Evolutionary conservation across 2,329 filamentous ascomycete species (phyloP).

Genomic region (Colletotrichum falcatum): DNA sequence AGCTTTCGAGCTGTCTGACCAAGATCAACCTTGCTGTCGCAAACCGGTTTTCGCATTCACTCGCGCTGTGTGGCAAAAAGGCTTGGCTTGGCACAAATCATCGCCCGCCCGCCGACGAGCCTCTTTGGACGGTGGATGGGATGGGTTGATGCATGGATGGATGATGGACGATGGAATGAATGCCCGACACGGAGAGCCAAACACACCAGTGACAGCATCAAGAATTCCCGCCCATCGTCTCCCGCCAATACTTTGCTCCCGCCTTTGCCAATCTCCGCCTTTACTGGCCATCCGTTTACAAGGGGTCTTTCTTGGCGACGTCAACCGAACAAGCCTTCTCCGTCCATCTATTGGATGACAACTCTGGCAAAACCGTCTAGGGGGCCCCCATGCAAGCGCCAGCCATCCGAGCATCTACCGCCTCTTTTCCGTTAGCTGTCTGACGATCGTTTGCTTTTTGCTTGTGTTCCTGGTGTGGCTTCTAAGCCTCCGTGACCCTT

Average conservation of each 20-base stretch:
- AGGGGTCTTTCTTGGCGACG: constrained; percentile 22
- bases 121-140: constrained; percentile 7
- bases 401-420: constrained; percentile 37
- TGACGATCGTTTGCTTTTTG: constrained; percentile 40
- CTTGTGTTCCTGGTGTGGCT: constrained; percentile 33
- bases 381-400: constrained; percentile 36
- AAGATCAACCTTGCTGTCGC: constrained; percentile 39
- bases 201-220: constrained; percentile 7
- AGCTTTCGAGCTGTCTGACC: constrained; percentile 33
- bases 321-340: constrained; percentile 9
- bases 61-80: constrained; percentile 35
- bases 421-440: constrained; percentile 29
- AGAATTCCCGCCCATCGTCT: background rate
- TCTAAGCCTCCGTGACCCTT: constrained; percentile 28
- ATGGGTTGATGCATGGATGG: no score
- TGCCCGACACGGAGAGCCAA: constrained; percentile 15
- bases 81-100: constrained; percentile 41
- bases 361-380: constrained; percentile 4
- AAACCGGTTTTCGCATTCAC: constrained; percentile 37
- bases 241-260: constrained; percentile 17
- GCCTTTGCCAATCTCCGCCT: background rate
- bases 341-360: constrained; percentile 24
- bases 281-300: constrained; percentile 23
- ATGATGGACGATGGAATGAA: no score
- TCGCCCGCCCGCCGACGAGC: constrained; percentile 21